Base-by-base conservation (phyloP, 2,329 filamentous ascomycete species). In the Neofusicoccum sp. region DNA sequence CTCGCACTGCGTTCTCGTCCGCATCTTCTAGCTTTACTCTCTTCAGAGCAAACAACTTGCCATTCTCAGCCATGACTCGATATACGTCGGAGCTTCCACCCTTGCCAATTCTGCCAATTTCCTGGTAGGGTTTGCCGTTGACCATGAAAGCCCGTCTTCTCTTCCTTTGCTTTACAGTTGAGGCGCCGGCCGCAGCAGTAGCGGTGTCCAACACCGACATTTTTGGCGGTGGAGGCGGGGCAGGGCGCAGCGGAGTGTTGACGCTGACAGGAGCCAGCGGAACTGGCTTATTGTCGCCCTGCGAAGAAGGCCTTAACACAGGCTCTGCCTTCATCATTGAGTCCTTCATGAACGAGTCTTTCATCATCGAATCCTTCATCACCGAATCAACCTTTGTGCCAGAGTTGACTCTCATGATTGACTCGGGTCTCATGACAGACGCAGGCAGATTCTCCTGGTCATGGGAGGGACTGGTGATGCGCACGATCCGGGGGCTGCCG, bases 141-240 rank as follows among this genome's bases (percentile, higher is more conserved):
- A 99, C 87, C 48, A 88, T 87, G 62, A 98, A 84, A 61, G 93
- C 88, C 64, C 91, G 91, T 48, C 91, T 86, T 70, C 91, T 91
- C 74, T 90, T 92, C 70, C 84, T 67, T 79, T 92, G 73, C 69
- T 93, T 89, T 3, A 91, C 87, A 0, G 89, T 88, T 4, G 89
- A 86, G 28, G 91, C 90, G 12, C 93, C 93, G 3, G 89, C 91
- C 9, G 87, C 88, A 1, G 89, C 86, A 1, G 93, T 97, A 2
- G 92, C 93, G 3, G 93, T 89, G 66, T 98, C 92, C n/a, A 97
- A 79, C 6, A 96, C 89, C 1, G 90, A 95, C 93, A 98, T 98
- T 75, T 97, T 98, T 0, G 95, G 93, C 6, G 92, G 92, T 2
- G 93, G 93, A 16, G 88, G 74, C 7, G 66, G 65, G 2, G 91